phyloP scores from a whole-genome alignment of 495 filamentous ascomycete genomes.

The Hypoxylon fragiforme region DNA sequence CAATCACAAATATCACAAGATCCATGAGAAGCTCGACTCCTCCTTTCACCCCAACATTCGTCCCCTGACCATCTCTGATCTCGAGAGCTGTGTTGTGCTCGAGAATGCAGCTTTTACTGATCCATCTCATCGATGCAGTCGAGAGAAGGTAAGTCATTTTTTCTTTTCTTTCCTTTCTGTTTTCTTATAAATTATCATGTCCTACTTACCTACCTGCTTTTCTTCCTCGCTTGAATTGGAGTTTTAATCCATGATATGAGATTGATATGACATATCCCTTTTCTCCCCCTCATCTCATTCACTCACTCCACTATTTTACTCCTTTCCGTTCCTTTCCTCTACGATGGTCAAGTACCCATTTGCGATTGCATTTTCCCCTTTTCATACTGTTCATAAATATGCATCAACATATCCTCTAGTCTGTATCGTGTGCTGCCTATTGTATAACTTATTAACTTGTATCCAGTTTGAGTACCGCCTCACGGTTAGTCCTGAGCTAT shows the following conservation, averaged over 20 bases:
- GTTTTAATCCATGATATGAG: too few relatives aligned
- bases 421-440: too few relatives aligned
- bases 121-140: conserved; percentile 66
- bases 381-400: too few relatives aligned
- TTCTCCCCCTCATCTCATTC: conserved; percentile 16
- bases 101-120: conserved; percentile 76
- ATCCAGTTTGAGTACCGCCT: conserved; percentile 81
- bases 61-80: conserved; percentile 69
- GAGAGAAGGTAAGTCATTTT: conserved; percentile 70
- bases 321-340: conserved; percentile 6
- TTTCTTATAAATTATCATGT: not conserved
- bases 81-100: conserved; percentile 74
- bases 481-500: conserved; percentile 73
- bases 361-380: too few relatives aligned
- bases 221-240: too few relatives aligned
- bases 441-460: conserved; percentile 11
- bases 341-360: not conserved
- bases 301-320: too few relatives aligned
- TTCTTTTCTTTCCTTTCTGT: conserved; percentile 7
- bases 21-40: conserved; percentile 35
- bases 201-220: not conserved
- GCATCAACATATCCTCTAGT: too few relatives aligned
- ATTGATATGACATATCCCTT: too few relatives aligned
- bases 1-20: not conserved
- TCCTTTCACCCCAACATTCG: conserved; percentile 63